Conservation (phyloP, 495 filamentous ascomycete genomes). For the Bacidia gigantensis region DNA sequence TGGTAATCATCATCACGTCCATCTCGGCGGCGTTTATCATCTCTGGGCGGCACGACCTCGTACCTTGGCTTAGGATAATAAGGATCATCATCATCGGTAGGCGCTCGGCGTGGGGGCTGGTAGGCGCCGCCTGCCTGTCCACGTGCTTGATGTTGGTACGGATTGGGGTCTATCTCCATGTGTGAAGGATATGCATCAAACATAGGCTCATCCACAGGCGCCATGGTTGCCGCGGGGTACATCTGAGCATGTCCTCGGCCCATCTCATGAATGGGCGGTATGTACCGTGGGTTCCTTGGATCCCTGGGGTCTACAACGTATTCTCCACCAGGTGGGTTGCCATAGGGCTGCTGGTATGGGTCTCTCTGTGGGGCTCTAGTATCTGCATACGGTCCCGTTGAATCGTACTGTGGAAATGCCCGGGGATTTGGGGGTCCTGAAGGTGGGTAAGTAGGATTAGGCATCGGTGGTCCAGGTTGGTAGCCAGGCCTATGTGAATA, state of each 20-base stretch:
- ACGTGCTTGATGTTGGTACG: not conserved
- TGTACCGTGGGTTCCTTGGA: not conserved
- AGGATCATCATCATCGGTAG: conserved; percentile 1
- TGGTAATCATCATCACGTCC: conserved; percentile 2
- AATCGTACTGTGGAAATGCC: not conserved
- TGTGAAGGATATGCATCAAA: not conserved
- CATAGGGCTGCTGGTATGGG: not conserved
- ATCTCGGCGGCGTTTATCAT: not conserved
- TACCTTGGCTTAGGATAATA: not conserved
- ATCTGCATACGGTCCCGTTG: not conserved
- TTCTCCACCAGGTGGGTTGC: not conserved
- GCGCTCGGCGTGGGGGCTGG: not conserved
- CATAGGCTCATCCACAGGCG: not conserved
- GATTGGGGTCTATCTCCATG: not conserved
- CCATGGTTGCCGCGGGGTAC: not conserved
- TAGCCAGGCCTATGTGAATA: conserved; percentile 11
- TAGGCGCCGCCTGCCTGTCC: not conserved
- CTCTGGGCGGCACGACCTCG: not conserved
- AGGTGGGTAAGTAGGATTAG: conserved; percentile 2
- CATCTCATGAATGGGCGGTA: not conserved
- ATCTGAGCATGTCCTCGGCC: not conserved
- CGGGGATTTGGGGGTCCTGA: conserved; percentile 1
- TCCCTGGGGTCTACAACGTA: not conserved
- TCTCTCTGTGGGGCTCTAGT: not conserved
- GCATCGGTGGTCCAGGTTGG: conserved; percentile 4